A percentile compares a stretch with the other conserved stretches of the same genome.
These are phyloP conservation scores for Xylaria polymorpha DNA, from an alignment of 2,329 filamentous ascomycete genomes.

Conservation along the genomic window DNA sequence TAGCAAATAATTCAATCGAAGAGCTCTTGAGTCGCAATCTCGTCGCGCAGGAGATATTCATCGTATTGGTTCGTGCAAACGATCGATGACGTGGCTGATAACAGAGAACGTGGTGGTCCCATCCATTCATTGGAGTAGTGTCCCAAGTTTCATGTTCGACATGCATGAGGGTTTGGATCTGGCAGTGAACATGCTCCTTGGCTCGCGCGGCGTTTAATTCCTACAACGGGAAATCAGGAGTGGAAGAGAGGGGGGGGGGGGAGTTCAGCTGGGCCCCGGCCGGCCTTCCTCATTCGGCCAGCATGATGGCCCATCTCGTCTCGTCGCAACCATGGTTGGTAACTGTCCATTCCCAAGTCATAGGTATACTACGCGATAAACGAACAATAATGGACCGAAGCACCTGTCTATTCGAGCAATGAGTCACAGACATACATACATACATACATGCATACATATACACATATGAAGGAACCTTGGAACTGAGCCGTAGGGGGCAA, in stretches of 20 bases:
- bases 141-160: neutral
- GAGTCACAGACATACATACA: neutral
- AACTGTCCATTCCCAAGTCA: too few relatives aligned
- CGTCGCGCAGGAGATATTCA: neutral
- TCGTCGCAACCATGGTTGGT: too few relatives aligned
- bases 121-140: neutral
- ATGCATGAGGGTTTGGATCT: conserved; percentile 4
- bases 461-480: neutral
- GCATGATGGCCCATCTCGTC: neutral
- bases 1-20: conserved; percentile 8
- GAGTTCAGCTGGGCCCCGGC: conserved; percentile 8
- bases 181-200: conserved; percentile 1
- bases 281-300: conserved; percentile 20
- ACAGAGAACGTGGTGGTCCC: neutral
- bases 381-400: neutral
- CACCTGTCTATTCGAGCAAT: neutral
- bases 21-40: neutral
- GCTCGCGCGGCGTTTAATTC: conserved; percentile 9
- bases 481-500: neutral
- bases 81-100: conserved; percentile 6
- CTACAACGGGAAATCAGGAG: neutral
- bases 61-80: neutral
- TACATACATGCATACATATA: too few relatives aligned
- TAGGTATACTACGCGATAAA: too few relatives aligned
- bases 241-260: neutral